A percentile compares a stretch with the other conserved stretches of the same genome.
phyloP scores from a whole-genome alignment of 176 grass and related monocot species.

The Musa itinerans region DNA sequence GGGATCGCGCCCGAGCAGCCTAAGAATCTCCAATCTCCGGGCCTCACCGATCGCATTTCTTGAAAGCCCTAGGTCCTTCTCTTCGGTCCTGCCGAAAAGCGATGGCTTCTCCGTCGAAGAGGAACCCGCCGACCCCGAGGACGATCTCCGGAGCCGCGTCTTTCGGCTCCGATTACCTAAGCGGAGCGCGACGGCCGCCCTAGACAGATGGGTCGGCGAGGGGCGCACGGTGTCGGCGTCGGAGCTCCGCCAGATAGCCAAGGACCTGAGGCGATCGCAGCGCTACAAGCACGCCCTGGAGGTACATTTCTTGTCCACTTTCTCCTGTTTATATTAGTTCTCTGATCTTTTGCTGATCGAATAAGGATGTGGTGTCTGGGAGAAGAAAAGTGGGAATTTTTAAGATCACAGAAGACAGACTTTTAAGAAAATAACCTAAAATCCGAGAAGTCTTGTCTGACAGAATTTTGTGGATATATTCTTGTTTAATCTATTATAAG shows the following conservation, averaged over 20 bases:
- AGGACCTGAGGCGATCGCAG: slow-evolving; percentile 45
- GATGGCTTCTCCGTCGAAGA: slow-evolving; percentile 14
- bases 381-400: background rate
- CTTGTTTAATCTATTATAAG: background rate
- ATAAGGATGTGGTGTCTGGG: background rate
- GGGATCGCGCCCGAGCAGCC: background rate
- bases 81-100: slow-evolving; percentile 3
- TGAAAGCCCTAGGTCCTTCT: slow-evolving; percentile 6
- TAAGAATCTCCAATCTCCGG: background rate
- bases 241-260: slow-evolving; percentile 51
- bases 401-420: background rate
- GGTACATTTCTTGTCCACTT: slow-evolving; percentile 26
- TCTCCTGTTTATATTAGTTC: background rate
- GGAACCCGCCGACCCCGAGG: background rate
- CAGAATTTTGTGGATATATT: background rate
- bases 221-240: slow-evolving; percentile 32
- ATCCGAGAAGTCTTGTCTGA: background rate
- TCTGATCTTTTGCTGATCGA: background rate
- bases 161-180: slow-evolving; percentile 63
- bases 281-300: slow-evolving; percentile 87
- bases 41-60: background rate
- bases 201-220: slow-evolving; percentile 53
- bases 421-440: background rate
- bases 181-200: slow-evolving; percentile 59
- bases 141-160: slow-evolving; percentile 52